Evolutionary conservation across 345 rosid genomes (phyloP), one percentile per base, ranked within the genome.

Genomic region (Angophora floribunda): DNA sequence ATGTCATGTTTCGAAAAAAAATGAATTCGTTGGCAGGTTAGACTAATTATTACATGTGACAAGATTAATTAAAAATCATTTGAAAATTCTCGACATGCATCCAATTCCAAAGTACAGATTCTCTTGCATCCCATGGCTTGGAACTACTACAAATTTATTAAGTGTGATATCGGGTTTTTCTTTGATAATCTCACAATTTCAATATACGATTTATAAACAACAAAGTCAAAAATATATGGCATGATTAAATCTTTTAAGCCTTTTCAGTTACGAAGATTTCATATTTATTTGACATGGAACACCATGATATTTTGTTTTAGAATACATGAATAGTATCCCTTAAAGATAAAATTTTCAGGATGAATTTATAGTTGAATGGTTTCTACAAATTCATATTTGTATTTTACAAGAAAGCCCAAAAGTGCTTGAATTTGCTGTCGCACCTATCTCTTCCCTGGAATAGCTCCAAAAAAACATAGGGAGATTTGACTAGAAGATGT

Each of bases 261-360:
- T 9, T 19, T 19, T 75, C 10, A 75, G 49, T 4, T 0, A 41
- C 41, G 5, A 4, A 75, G 84, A 1, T 75, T 75, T 75, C 14
- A 28, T 21, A 41, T 75, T 9, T 75, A 19, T 26, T 49, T 75
- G 0, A 75, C 10, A 36, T 36, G 9, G 14, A 75, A 6, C 24
- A 9, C 26, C 1, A 0, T 10, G 26, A 19, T 41, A 41, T 75
- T 0, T 3, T 36, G n/a, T 7, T 75, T 1, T 9, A 16, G 24
- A 75, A 12, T 1, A 19, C 84, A 75, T 19, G 49, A 44, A 41
- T 9, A 6, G 41, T 41, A 75, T 9, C 24, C 5, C 84, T 19
- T 21, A 10, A 75, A 41, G 15, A 4, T 41, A 61, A 26, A 61
- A 55, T 22, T 61, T 61, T 28, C 8, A 21, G 26, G 26, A 41